These are phyloP conservation scores for Tricholoma flavovirens DNA, from an alignment of 768 basidiomycete species.

Conservation along the genomic window DNA sequence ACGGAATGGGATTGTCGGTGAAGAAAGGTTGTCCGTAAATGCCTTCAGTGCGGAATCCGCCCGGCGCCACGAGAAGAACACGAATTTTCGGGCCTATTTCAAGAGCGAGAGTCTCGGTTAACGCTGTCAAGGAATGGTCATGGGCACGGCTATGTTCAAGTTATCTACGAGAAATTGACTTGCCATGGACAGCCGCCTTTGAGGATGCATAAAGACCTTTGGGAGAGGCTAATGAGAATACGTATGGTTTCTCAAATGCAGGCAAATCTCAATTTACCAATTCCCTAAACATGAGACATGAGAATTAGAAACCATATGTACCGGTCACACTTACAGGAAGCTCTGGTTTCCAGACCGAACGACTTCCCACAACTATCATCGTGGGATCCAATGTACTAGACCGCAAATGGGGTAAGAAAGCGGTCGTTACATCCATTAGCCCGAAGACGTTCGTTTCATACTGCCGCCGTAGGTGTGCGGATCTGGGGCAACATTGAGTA, in stretches of 20 bases:
- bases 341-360: conserved; percentile 47
- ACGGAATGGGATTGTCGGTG: conserved; percentile 37
- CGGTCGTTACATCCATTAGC: conserved; percentile 46
- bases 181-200: conserved; percentile 57
- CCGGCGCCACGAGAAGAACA: conserved; percentile 52
- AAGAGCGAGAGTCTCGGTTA: conserved; percentile 47
- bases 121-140: conserved; percentile 36
- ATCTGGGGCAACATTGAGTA: too few species aligned
- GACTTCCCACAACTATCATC: conserved; percentile 48
- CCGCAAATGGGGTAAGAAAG: conserved; percentile 49
- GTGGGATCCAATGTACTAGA: conserved; percentile 32
- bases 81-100: conserved; percentile 54
- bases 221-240: too few species aligned
- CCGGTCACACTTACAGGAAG: conserved; percentile 29
- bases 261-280: conserved; percentile 24
- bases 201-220: conserved; percentile 42
- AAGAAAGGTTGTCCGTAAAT: conserved; percentile 39
- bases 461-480: conserved; percentile 32
- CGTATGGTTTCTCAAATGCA: neutral
- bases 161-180: too few species aligned
- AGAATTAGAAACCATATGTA: neutral
- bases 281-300: conserved; percentile 19
- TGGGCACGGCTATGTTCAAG: too few species aligned
- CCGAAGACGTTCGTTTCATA: conserved; percentile 49
- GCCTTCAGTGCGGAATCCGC: conserved; percentile 55